A percentile compares a stretch with the other conserved stretches of the same genome.
These are phyloP conservation scores for Amaranthus cruentus DNA, from an alignment of 148 eudicot species.

Conservation along the genomic window DNA sequence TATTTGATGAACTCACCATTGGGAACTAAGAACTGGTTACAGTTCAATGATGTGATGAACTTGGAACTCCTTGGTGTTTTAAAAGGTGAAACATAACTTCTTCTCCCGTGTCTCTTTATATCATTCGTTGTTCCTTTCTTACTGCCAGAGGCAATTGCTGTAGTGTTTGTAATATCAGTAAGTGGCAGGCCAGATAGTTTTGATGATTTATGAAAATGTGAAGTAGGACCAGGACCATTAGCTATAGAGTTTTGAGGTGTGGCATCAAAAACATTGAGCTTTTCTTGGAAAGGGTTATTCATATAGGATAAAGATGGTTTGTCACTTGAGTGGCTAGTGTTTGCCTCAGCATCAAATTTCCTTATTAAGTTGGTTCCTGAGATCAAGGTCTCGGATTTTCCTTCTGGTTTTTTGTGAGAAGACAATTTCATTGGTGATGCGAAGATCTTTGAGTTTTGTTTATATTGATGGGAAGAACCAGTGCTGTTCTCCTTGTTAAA, in stretches of 20 bases:
- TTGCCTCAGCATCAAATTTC: conserved; percentile 62
- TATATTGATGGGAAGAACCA: conserved; percentile 29
- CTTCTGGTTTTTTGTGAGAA: conserved; percentile 30
- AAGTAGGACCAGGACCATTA: conserved; percentile 21
- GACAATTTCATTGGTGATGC: conserved; percentile 53
- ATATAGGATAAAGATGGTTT: conserved; percentile 19
- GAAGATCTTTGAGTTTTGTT: conserved; percentile 40
- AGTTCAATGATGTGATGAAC: conserved; percentile 58
- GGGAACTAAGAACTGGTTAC: conserved; percentile 22
- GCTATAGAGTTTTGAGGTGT: conserved; percentile 11
- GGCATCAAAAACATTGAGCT: conserved; percentile 9
- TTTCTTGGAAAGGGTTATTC: conserved; percentile 26
- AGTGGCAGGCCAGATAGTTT: conserved; percentile 39
- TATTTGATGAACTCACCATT: conserved; percentile 41
- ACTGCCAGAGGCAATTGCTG: conserved; percentile 13
- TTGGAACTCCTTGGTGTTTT: conserved; percentile 78
- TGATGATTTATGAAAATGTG: conserved; percentile 26
- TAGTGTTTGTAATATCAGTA: conserved; percentile 53
- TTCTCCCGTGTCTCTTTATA: conserved; percentile 41
- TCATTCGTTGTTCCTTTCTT: conserved; percentile 37
- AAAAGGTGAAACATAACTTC: conserved; percentile 59
- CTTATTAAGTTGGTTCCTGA: conserved; percentile 57
- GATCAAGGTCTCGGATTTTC: conserved; percentile 28
- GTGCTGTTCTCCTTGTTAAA: conserved; percentile 23
- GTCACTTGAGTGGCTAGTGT: conserved; percentile 21